phyloP scores from a whole-genome alignment of 2,329 filamentous ascomycete genomes.

The Dichotomopilus funicola region DNA sequence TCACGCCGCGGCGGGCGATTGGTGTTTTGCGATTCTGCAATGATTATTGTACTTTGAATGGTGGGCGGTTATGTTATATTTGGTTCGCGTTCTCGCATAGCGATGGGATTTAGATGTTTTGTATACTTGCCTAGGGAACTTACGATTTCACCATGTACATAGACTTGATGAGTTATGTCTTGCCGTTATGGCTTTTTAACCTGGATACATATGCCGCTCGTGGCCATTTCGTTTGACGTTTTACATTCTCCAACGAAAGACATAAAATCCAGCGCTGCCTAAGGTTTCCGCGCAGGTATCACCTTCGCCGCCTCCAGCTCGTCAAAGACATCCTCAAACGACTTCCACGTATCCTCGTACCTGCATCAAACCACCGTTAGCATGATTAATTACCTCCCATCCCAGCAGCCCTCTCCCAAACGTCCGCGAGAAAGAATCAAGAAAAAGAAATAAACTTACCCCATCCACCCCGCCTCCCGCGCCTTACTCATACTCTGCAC shows the following conservation, averaged over 20 bases:
- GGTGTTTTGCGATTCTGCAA: conserved; percentile 33
- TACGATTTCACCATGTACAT: conserved; percentile 2
- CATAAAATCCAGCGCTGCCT: no score
- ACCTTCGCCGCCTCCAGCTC: conserved; percentile 25
- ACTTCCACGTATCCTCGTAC: conserved; percentile 29
- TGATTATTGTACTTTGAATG: neutral
- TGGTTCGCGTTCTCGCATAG: neutral
- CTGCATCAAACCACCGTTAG: conserved; percentile 5
- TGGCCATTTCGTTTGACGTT: no score
- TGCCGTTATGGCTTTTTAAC: no score
- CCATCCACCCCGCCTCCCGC: conserved; percentile 36
- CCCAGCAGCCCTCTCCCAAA: no score
- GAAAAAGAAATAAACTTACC: conserved; percentile 25
- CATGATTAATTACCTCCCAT: neutral
- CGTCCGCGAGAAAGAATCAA: neutral
- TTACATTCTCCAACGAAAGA: no score
- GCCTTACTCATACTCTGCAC: conserved; percentile 39
- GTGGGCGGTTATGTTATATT: neutral
- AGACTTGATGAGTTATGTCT: conserved; percentile 8
- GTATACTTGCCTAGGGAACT: conserved; percentile 9
- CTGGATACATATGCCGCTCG: no score
- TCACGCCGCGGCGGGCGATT: conserved; percentile 28
- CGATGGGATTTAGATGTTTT: neutral
- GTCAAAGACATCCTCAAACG: conserved; percentile 21
- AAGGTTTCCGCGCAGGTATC: conserved; percentile 10